Conservation (phyloP, 768 basidiomycete genomes). For the Mycena floridula region DNA sequence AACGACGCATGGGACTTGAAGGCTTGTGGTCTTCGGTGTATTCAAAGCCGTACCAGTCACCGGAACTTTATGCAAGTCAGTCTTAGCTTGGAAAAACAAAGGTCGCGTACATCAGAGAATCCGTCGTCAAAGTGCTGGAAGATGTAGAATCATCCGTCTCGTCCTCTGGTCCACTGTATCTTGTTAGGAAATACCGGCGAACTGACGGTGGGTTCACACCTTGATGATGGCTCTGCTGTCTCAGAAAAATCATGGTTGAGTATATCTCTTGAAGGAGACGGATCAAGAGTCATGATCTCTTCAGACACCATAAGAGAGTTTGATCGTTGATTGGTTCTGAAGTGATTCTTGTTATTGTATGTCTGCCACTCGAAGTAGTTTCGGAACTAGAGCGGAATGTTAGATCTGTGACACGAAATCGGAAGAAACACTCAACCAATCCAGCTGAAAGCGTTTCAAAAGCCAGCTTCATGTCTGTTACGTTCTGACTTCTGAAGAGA, state of each 20-base stretch:
- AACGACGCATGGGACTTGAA: too few relatives aligned
- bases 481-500: slow-evolving; percentile 4
- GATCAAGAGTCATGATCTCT: not conserved
- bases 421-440: slow-evolving; percentile 2
- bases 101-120: too few relatives aligned
- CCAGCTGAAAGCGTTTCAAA: slow-evolving; percentile 10
- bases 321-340: not conserved
- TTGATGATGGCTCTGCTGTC: too few relatives aligned
- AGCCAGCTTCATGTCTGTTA: slow-evolving; percentile 3
- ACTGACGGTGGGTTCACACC: too few relatives aligned
- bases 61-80: too few relatives aligned
- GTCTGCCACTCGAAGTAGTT: slow-evolving; percentile 4
- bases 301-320: not conserved
- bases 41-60: too few relatives aligned
- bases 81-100: too few relatives aligned
- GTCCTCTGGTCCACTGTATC: too few relatives aligned
- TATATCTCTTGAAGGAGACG: not conserved
- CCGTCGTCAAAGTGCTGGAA: too few relatives aligned
- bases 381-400: not conserved
- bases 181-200: too few relatives aligned
- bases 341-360: slow-evolving; percentile 1
- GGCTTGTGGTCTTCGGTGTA: too few relatives aligned
- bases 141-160: too few relatives aligned
- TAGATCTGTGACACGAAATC: not conserved
- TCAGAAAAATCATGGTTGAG: slow-evolving; percentile 1